Base-by-base conservation (phyloP, 2,329 filamentous ascomycete genomes). In the Dothiorella sarmentorum region DNA sequence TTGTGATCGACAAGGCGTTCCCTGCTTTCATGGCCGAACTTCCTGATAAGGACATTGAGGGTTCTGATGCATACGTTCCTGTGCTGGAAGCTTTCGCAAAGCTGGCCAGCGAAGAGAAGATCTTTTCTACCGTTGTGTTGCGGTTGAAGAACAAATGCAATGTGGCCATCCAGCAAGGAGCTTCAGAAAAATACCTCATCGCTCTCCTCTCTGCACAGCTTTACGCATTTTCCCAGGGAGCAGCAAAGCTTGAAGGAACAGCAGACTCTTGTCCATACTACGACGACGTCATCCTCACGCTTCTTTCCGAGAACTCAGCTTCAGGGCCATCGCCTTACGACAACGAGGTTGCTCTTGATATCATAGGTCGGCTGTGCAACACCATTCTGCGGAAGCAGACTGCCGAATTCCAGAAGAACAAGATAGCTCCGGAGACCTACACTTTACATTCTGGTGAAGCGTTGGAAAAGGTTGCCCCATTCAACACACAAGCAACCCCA, bases 11-110 rank as follows among this genome's bases (percentile, higher is more conserved):
- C 45, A 84, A 85, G 59, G 84, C 85, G 0, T 84, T 88, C 64
- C 85, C 85, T 24, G 82, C 82, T 4, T 86, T 88, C 66, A 79
- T 88, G 70, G 84, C 85, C 3, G 80, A 82, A 37, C 71, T 89
- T 3, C 86, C 85, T 1, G 85, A 85, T 61, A 74, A 73, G 2
- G 80, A 81, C 59, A 71, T 74, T n/a, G 76, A 79, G 17, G 72
- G 73, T 3, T 70, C 75, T 9, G 66, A 65, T 6, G 68, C 70
- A 5, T 86, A 86, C 64, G 65, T 80, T n/a, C 72, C 78, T 4
- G 82, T 84, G 0, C 72, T 89, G 22, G 85, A 87, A 65, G 84
- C 79, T 0, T 80, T 89, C 60, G 85, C 85, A 2, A 83, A 86
- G 64, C 79, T 89, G 18, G 85, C 83, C 57, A 76, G 78, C 10